Percentiles rank a stretch among this genome's conserved stretches.
These are phyloP conservation scores for Pseudocercospora musae DNA, from an alignment of 2,329 filamentous ascomycete genomes.

Conservation along the genomic window DNA sequence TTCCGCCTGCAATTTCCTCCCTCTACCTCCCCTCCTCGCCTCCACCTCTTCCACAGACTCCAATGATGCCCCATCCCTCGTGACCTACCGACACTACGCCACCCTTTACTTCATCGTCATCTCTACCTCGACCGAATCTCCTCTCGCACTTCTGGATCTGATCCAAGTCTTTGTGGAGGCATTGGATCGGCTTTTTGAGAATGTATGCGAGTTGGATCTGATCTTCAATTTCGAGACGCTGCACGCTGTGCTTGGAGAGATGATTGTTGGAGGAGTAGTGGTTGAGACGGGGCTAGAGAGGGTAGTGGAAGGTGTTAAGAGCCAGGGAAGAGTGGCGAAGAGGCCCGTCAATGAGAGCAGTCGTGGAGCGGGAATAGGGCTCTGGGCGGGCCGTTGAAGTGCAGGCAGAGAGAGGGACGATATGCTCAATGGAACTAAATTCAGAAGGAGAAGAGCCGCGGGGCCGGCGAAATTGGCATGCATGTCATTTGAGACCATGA, in stretches of 20 bases:
- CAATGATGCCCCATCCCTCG: constrained; percentile 87
- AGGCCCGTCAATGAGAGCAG: constrained; percentile 69
- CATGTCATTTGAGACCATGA: neutral
- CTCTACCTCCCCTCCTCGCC: constrained; percentile 44
- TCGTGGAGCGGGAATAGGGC: constrained; percentile 31
- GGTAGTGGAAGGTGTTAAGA: constrained; percentile 77
- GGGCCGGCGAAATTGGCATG: neutral
- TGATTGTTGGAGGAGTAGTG: constrained; percentile 93
- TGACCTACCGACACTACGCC: constrained; percentile 97
- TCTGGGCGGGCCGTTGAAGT: constrained; percentile 36
- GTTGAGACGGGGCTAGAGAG: constrained; percentile 87
- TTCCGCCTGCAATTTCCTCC: constrained; percentile 97
- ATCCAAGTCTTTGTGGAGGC: constrained; percentile 98
- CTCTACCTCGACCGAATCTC: constrained; percentile 91
- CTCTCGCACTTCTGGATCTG: constrained; percentile 88
- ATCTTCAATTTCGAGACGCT: constrained; percentile 99
- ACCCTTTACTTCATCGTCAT: constrained; percentile 99
- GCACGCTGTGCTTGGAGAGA: constrained; percentile 85
- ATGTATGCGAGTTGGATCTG: constrained; percentile 95
- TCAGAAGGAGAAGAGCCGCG: neutral
- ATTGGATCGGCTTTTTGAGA: constrained; percentile 91
- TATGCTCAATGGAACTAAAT: neutral
- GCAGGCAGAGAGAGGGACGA: neutral
- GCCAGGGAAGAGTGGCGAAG: constrained; percentile 74
- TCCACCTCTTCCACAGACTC: constrained; percentile 42